phyloP scores from a whole-genome alignment of 768 basidiomycete genomes.

The Pleurotus cornucopiae region DNA sequence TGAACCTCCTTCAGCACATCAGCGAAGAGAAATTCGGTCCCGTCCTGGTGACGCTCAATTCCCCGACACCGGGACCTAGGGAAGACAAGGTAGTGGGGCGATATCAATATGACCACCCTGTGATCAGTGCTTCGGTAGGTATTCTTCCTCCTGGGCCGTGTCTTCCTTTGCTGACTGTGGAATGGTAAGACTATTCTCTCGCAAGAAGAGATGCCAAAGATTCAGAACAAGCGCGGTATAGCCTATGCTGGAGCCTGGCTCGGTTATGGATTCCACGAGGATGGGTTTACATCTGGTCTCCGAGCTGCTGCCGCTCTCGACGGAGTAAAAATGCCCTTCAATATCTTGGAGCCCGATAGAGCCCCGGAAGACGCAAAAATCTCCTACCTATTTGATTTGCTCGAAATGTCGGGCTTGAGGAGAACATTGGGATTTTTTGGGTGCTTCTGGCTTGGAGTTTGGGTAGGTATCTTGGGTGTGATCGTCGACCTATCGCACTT shows the following conservation, averaged over 20 bases:
- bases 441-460: slow-evolving; percentile 12
- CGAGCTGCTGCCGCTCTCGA: slow-evolving; percentile 24
- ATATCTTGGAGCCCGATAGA: slow-evolving; percentile 34
- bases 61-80: slow-evolving; percentile 53
- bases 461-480: background rate
- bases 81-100: slow-evolving; percentile 40
- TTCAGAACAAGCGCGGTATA: slow-evolving; percentile 61
- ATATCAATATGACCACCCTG: slow-evolving; percentile 67
- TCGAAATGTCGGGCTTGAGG: slow-evolving; percentile 32
- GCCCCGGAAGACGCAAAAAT: slow-evolving; percentile 16
- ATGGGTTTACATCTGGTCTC: slow-evolving; percentile 57
- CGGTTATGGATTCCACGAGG: slow-evolving; percentile 81
- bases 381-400: slow-evolving; percentile 31
- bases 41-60: slow-evolving; percentile 70
- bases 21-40: slow-evolving; percentile 50
- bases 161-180: background rate
- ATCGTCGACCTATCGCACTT: slow-evolving; percentile 1
- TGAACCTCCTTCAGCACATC: slow-evolving; percentile 75
- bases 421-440: slow-evolving; percentile 23
- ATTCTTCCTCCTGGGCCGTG: too few relatives aligned
- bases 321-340: slow-evolving; percentile 34
- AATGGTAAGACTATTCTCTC: slow-evolving; percentile 45
- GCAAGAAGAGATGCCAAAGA: slow-evolving; percentile 46
- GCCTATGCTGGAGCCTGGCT: slow-evolving; percentile 70
- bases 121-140: slow-evolving; percentile 49